Base-by-base conservation (phyloP, 805 yeast genomes). In the Pichia membranifaciens region DNA sequence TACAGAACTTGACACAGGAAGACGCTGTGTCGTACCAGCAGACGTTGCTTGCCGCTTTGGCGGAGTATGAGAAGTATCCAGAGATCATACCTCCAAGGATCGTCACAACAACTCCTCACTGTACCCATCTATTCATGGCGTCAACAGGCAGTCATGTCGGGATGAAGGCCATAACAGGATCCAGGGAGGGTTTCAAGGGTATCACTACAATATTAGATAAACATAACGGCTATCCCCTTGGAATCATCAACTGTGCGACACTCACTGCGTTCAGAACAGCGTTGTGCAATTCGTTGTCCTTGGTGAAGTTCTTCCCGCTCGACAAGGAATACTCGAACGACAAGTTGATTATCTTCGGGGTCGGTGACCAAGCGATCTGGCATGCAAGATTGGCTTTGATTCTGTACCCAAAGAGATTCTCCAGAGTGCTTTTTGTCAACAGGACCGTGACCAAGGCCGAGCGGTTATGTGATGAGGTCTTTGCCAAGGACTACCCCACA, bases 201-300 rank as follows among this genome's bases (percentile, higher is more conserved):
- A 66, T 75, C 5, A 73, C 81, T 2, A 58, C 74, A 23, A 67
- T 81, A 10, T 52, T 81, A 22, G 75, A 79, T 52, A 73, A 75
- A 40, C 51, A 57, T 6, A 72, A 73, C 22, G 88, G 87, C 2
- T 66, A 65, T 25, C 59, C 79, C 7, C 42, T 61, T 9, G 87
- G 84, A 3, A 64, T 81, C 3, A 58, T 82, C 33, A 80, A 79
- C 54, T 87, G 84, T 2, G 68, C 69, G 44, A 70, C 79, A 1
- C 59, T 81, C 34, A 82, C 87, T 2, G 87, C 84, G 0, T 79
- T 81, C 52, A 69, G 87, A 57, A 82, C 88, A 3, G 86, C 86
- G 0, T 64, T 82, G 47, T 76, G 79, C 23, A 72, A 79, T 23
- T 67, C 74, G 6, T 58, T 79, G 17, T 76, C 78, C 0, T 56